Base-by-base conservation (phyloP, 169 alveolate genomes). In the Plasmodium inui region DNA sequence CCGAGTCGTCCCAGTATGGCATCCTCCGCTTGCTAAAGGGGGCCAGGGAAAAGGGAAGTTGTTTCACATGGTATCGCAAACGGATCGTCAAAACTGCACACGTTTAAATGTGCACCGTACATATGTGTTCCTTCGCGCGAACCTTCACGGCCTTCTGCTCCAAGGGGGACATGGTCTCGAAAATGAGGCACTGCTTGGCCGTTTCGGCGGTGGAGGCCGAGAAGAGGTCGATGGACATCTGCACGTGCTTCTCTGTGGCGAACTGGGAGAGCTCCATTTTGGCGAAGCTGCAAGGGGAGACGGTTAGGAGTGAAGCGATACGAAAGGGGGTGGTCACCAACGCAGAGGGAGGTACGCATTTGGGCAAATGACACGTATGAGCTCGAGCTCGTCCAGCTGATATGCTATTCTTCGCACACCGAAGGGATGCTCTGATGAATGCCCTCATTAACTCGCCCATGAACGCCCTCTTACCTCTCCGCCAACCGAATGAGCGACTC, bases 401-500 rank as follows among this genome's bases (percentile, higher is more conserved):
- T 22, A 19, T 22, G 34, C 37, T 26, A 61, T 3, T 3, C 10
- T 46, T 61, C 9, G 26, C 57, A 80, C 28, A 30, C 5, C 3
- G 5, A 80, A 0, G n/a, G 71, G 55, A 0, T 22, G 0, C 30
- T 32, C 41, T 79, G 12, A 8, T 22, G 37, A 26, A 81, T 3
- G 73, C 28, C 44, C 57, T 6, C 32, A n/a, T 34, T 10, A 90
- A 91, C 97, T 97, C 95, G 98, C 99, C 22, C 22, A 8, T 22
- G 37, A 26, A 81, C 2, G 73, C 28, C 44, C 57, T 6, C 32
- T 34, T 10, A 90, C 95, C 97, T 97, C 95, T 99, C 99, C 22
- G 99, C 97, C 14, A 99, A 83, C 83, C 99, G 98, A 39, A 98
- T 98, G 46, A 99, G 97, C 26, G 99, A 99, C 96, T 99, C 99